Conservation (phyloP, 2,329 filamentous ascomycete species). For the Pseudocercospora ulei region DNA sequence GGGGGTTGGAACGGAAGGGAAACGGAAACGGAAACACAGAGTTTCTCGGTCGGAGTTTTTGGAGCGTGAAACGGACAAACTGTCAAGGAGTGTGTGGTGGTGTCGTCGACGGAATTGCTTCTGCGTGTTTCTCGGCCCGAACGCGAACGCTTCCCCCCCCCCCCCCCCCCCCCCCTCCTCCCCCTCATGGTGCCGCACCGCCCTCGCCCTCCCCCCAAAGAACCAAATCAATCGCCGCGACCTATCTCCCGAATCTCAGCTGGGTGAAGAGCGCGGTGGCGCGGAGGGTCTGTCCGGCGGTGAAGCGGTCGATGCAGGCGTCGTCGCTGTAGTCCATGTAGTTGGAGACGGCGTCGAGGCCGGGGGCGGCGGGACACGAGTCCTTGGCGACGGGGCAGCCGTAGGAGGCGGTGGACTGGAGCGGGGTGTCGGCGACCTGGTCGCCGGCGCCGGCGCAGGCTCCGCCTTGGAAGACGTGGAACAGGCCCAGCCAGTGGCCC, state of each 20-base stretch:
- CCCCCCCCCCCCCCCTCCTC: no score
- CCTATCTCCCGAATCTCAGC: conserved; percentile 5
- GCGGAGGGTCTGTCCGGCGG: conserved; percentile 13
- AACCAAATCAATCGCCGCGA: no score
- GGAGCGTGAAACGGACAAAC: no score
- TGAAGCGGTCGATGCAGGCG: conserved; percentile 17
- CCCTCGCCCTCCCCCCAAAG: no score
- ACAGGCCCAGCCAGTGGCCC: conserved; percentile 39
- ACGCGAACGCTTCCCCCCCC: no score
- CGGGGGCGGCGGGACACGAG: conserved; percentile 40
- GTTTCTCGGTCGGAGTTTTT: no score
- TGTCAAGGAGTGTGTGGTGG: no score
- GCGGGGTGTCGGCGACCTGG: conserved; percentile 37
- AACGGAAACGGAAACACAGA: no score
- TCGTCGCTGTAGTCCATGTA: conserved; percentile 40
- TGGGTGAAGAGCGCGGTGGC: conserved; percentile 13
- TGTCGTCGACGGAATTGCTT: no score
- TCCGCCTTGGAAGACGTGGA: conserved; percentile 39
- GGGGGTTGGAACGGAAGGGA: no score
- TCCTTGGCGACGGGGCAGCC: conserved; percentile 44
- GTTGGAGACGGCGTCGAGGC: conserved; percentile 36
- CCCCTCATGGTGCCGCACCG: no score
- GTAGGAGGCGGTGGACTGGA: conserved; percentile 36
- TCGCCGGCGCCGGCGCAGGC: conserved; percentile 37
- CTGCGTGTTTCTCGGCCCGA: no score